Evolutionary conservation across 1,284 basidiomycete genomes (phyloP).

Genomic region (Cryptococcus sp.): DNA sequence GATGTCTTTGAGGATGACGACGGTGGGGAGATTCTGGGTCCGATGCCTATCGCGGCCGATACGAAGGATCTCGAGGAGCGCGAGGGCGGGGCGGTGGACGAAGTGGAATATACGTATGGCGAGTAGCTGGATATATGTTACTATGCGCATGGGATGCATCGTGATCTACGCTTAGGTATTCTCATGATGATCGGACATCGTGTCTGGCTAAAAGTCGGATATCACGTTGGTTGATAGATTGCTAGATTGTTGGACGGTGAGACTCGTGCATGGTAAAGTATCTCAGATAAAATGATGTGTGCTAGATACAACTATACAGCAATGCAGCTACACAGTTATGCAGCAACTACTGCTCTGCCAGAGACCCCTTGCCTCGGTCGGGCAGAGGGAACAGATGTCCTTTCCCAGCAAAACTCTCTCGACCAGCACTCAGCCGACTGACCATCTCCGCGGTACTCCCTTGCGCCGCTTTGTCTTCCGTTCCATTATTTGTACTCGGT

Average conservation of each 20-base stretch:
- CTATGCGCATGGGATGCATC: not conserved
- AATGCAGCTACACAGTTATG: too few species aligned
- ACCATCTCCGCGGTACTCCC: conserved; percentile 14
- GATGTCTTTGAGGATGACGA: conserved; percentile 64
- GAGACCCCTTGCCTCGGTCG: conserved; percentile 5
- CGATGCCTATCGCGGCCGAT: conserved; percentile 61
- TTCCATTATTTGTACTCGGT: too few species aligned
- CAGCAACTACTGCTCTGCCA: not conserved
- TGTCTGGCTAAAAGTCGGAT: too few species aligned
- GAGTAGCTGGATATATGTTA: conserved; percentile 21
- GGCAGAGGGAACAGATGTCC: conserved; percentile 32
- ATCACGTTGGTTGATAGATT: too few species aligned
- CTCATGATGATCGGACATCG: too few species aligned
- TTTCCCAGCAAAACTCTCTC: conserved; percentile 24
- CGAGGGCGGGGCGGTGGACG: conserved; percentile 49
- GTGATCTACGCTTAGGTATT: too few species aligned
- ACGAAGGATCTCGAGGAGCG: conserved; percentile 50
- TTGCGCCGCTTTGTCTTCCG: not conserved
- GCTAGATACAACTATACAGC: too few species aligned
- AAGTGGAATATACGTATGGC: conserved; percentile 53
- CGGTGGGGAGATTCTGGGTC: conserved; percentile 68
- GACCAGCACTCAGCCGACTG: conserved; percentile 13
- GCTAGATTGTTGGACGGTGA: not conserved
- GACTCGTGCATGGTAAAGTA: not conserved
- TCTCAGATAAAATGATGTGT: too few species aligned